Percentiles rank a stretch among this genome's conserved stretches.
phyloP scores from a whole-genome alignment of 2,329 filamentous ascomycete species.

The Chaetomium sp. region DNA sequence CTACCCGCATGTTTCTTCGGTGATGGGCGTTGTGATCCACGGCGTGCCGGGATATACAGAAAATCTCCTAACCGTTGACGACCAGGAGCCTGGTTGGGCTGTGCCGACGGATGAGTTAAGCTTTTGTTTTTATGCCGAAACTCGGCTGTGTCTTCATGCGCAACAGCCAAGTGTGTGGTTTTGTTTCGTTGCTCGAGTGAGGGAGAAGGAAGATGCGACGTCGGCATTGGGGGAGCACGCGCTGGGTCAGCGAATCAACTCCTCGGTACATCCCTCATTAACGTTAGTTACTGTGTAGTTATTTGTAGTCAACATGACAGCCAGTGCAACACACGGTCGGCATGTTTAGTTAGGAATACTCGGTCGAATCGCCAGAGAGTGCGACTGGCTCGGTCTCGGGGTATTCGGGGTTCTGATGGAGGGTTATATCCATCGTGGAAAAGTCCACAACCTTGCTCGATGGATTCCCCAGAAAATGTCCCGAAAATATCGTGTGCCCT shows the following conservation, averaged over 20 bases:
- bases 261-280: no score
- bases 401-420: not conserved
- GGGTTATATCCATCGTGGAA: not conserved
- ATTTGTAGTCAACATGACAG: not conserved
- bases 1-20: slow-evolving; percentile 18
- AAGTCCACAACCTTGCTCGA: not conserved
- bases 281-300: not conserved
- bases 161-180: slow-evolving; percentile 20
- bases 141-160: slow-evolving; percentile 24
- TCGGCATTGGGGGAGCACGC: slow-evolving; percentile 6
- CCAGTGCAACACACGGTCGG: not conserved
- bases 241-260: not conserved
- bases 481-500: not conserved
- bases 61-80: slow-evolving; percentile 11
- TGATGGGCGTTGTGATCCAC: slow-evolving; percentile 24
- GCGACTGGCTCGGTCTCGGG: not conserved
- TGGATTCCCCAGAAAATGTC: not conserved
- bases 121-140: slow-evolving; percentile 18
- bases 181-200: slow-evolving; percentile 23
- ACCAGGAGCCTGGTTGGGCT: slow-evolving; percentile 27
- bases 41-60: slow-evolving; percentile 15
- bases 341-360: no score
- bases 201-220: not conserved
- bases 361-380: not conserved
- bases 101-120: slow-evolving; percentile 26